Evolutionary conservation across 2,329 filamentous ascomycete genomes (phyloP).

Genomic region (Alternaria arbusti): DNA sequence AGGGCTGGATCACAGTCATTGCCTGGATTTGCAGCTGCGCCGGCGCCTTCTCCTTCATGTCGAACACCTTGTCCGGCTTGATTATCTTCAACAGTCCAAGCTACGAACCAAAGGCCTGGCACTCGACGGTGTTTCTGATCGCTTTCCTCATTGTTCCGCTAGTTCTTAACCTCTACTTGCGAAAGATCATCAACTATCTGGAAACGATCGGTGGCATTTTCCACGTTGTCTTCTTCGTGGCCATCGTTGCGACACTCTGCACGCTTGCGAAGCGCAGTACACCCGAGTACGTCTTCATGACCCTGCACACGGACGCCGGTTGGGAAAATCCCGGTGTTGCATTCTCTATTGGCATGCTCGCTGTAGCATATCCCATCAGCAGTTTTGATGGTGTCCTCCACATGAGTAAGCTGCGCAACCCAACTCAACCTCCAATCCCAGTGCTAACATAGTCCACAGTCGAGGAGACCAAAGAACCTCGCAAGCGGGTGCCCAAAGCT

Average conservation of each 20-base stretch:
- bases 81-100: conserved; percentile 42
- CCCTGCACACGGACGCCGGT: conserved; percentile 50
- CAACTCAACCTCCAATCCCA: too few species aligned
- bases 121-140: conserved; percentile 55
- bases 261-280: conserved; percentile 38
- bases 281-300: conserved; percentile 50
- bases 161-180: conserved; percentile 51
- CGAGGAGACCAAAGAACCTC: conserved; percentile 27
- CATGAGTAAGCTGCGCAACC: conserved; percentile 14
- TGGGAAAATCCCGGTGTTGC: conserved; percentile 52
- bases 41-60: conserved; percentile 21
- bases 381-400: conserved; percentile 56
- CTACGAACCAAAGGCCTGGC: conserved; percentile 51
- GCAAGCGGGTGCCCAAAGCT: conserved; percentile 23
- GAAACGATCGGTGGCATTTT: conserved; percentile 54
- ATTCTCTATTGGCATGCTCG: conserved; percentile 44
- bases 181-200: conserved; percentile 50
- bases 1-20: conserved; percentile 45
- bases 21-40: conserved; percentile 41
- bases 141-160: conserved; percentile 43
- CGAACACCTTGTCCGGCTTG: conserved; percentile 20
- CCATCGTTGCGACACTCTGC: conserved; percentile 52
- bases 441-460: conserved; percentile 5
- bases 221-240: conserved; percentile 57
- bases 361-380: conserved; percentile 38